A percentile compares a stretch with the other conserved stretches of the same genome.
phyloP scores from a whole-genome alignment of 2,329 filamentous ascomycete species.

The Pyricularia pennisetigena region DNA sequence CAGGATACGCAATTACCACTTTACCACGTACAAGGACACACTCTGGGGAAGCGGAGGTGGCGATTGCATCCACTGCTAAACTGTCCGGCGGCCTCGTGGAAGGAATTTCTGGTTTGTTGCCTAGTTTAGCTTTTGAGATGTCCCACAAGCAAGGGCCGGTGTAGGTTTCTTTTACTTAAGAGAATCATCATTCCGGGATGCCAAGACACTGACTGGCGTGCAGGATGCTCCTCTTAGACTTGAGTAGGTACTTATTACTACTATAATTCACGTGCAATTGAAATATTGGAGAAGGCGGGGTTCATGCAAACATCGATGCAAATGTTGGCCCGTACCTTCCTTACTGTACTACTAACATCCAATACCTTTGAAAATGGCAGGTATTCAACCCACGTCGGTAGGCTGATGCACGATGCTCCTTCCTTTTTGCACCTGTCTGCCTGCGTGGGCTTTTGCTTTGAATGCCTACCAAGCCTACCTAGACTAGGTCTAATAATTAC shows the following conservation, averaged over 20 bases:
- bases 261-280: neutral
- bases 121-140: neutral
- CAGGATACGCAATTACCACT: neutral
- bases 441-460: neutral
- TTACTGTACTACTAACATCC: too few species aligned
- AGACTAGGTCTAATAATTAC: too few species aligned
- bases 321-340: too few species aligned
- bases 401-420: neutral
- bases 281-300: neutral
- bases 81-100: neutral
- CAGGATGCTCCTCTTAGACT: neutral
- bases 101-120: neutral
- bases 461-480: neutral
- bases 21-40: neutral
- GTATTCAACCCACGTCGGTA: neutral
- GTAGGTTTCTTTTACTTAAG: neutral
- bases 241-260: neutral
- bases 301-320: neutral
- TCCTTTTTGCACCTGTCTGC: neutral
- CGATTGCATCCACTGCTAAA: neutral
- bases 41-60: neutral
- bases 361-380: neutral
- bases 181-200: neutral
- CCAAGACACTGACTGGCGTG: neutral
- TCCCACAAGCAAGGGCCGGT: neutral